Base-by-base conservation (phyloP, 805 yeast genomes). In the Nakazawaea sp. region DNA sequence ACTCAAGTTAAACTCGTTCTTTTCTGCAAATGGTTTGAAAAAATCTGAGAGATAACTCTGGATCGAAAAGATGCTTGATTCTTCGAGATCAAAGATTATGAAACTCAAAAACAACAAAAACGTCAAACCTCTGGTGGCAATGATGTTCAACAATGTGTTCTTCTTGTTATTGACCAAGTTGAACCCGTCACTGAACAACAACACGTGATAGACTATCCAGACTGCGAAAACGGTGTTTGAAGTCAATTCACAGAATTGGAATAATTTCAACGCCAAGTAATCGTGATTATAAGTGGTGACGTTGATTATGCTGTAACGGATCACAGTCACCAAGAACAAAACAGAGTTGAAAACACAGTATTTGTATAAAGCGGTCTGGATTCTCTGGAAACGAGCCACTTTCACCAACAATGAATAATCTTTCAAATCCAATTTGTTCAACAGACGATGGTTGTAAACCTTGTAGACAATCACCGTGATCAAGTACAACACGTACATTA, bases 121-220 rank as follows among this genome's bases (percentile, higher is more conserved):
- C 5, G 53, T 46, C 11, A 48, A 32, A 10, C 41, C n/a, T 39
- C 49, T 47, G 31, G 52, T 45, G 15, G 46, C 19, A 18, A 34
- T 31, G 7, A 34, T 33, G 7, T 45, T 18, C 32, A 42, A 44
- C 18, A 35, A 25, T 2, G 37, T 27, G 13, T 43, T 43, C 23
- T 41, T 48, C 37, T 35, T 35, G 27, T 46, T 43, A 21, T 43
- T 40, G 27, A 52, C 40, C 24, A 55, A 43, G 23, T 48, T 29
- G 19, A 37, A 43, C 11, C 65, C 65, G 12, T 51, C 46, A 12
- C 55, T 43, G 19, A 59, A 38, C 29, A 59, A 29, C 45, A 59
- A 40, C 10, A 56, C 34, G 36, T 56, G 55, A 42, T 60, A 58
- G 15, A 56, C 37, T 8, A 55, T 30, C 64, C 64, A 60, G 11